Conservation (phyloP, 257 asterid genomes). For the Solanum okadae region DNA sequence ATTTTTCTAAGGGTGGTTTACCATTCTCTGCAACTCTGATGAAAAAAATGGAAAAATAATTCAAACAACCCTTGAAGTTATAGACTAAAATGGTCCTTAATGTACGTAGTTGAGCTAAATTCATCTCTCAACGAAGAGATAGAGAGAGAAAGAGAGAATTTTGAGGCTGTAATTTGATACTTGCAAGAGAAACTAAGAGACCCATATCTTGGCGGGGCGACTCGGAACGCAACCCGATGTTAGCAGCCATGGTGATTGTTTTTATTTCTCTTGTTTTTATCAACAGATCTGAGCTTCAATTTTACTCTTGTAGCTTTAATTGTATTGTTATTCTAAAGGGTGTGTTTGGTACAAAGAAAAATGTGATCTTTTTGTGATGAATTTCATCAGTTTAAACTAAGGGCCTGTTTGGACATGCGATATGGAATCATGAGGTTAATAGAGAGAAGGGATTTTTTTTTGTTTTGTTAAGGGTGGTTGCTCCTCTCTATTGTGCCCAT, state of each 20-base stretch:
- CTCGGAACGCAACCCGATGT: neutral
- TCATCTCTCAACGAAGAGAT: neutral
- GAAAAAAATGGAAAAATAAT: neutral
- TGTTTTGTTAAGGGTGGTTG: neutral
- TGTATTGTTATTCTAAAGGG: neutral
- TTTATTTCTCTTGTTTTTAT: neutral
- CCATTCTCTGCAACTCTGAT: neutral
- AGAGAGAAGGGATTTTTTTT: neutral
- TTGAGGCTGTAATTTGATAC: neutral
- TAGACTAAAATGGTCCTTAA: neutral
- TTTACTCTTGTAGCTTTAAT: neutral
- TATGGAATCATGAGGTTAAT: neutral
- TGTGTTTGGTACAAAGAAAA: neutral
- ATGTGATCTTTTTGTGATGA: neutral
- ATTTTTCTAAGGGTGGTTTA: neutral
- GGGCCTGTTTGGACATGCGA: neutral
- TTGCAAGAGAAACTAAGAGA: neutral
- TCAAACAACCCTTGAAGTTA: neutral
- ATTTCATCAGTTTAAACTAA: neutral
- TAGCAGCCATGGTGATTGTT: constrained; percentile 9
- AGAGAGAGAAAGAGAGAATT: neutral
- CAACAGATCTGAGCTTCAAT: neutral
- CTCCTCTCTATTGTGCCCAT: neutral
- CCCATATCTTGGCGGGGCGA: neutral
- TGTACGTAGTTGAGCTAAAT: neutral